Conservation (phyloP, 805 yeast genomes). For the Lipomyces yamanashiensis region DNA sequence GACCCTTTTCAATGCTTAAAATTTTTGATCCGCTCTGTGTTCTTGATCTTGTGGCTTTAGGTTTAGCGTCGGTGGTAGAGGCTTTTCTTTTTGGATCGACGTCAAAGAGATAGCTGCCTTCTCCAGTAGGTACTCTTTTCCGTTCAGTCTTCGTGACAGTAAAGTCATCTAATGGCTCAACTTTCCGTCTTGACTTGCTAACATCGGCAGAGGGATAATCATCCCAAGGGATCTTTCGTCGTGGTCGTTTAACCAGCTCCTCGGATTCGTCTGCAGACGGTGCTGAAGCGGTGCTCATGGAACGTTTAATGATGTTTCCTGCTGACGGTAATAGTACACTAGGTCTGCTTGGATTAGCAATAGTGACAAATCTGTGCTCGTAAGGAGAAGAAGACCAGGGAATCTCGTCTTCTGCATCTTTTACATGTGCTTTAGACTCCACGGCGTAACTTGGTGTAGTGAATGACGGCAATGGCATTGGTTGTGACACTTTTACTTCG, state of each 20-base stretch:
- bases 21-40: slow-evolving; percentile 5
- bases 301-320: neutral
- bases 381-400: slow-evolving; percentile 14
- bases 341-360: slow-evolving; percentile 3
- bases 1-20: slow-evolving; percentile 11
- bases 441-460: neutral
- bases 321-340: neutral
- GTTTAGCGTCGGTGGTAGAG: neutral
- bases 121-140: slow-evolving; percentile 7
- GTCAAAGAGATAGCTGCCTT: slow-evolving; percentile 10
- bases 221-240: slow-evolving; percentile 8
- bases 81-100: slow-evolving; percentile 18
- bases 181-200: neutral
- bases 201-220: slow-evolving; percentile 5
- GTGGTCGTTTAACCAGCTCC: neutral
- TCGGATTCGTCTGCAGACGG: neutral
- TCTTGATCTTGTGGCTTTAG: neutral
- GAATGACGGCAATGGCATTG: neutral
- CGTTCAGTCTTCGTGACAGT: neutral
- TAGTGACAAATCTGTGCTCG: slow-evolving; percentile 9
- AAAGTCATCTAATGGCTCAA: no score
- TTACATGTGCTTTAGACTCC: neutral
- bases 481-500: neutral
- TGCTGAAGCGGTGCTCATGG: neutral
- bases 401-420: neutral